Evolutionary conservation across 1,139 yeast genomes (phyloP), one percentile per base, ranked within the genome.

Genomic region (Suhomyces atakaporum): DNA sequence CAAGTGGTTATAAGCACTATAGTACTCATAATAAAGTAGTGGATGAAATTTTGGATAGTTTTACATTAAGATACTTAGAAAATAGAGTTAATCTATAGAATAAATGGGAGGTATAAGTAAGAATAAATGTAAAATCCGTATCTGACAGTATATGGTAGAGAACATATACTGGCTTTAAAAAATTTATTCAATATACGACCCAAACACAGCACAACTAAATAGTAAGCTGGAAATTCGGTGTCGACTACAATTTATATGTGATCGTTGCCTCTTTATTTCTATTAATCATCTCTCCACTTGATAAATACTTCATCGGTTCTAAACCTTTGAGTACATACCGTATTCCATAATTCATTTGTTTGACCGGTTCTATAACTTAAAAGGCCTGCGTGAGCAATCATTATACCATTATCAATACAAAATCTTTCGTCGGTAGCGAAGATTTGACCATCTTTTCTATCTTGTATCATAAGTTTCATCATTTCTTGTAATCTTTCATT

Each of bases 351-450:
- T 7, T 69, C 73, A 27, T 67, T 73, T 1, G 79, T 78, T 42
- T 77, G 81, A 1, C 97, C 97, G 71, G 83, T 86, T 54, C 97
- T 73, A 56, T 82, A 89, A 36, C 86, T 87, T 45, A 92, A 62
- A 35, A 92, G 66, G 0, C 99, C 99, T 0, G 98, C 97, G 58
- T 92, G 99, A 1, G 98, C 98, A 54, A 92, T 92, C 99, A 92
- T 92, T 32, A 92, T 92, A 8, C 98, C 97, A 54, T 92, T 92
- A 58, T 92, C 98, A 35, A 92, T 92, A 63, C 97, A 92, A 57
- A 92, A 92, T 43, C 98, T 67, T 56, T 92, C 97, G 60, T 92
- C 99, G 0, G 98, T 94, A 10, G 99, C 97, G 58, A 73, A 87
- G 4, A 92, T 83, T 22, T 77, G 75, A 0, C 97, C 98, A 45